Evolutionary conservation across 2,329 filamentous ascomycete genomes (phyloP), one percentile per base, ranked within the genome.

Genomic region (Exophiala dermatitidis): DNA sequence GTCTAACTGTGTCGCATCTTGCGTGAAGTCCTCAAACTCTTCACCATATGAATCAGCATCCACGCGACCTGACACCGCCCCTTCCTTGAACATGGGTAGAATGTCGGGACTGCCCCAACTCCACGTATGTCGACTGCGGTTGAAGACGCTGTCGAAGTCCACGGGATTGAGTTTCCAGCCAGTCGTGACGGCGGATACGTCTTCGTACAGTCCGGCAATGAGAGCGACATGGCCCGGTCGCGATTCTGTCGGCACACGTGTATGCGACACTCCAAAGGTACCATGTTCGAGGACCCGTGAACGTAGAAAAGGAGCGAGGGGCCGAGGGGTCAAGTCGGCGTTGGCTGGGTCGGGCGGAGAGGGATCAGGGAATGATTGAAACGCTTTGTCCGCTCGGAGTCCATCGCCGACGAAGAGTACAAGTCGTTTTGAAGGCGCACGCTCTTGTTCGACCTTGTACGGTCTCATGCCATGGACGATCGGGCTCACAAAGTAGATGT

Each of bases 41-140:
- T 86, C 78, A 6, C 79, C 81, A 66, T 98, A 98, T 54, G 79
- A 88, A 60, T 85, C 85, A n/a, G 88, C 85, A 69, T 96, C 88
- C 1, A 98, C 87, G 58, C 86, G 79, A 5, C 91, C 90, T 0
- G 88, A 86, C 6, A 88, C 83, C 28, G 93, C 91, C n/a, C 93
- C 93, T 53, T 90, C 80, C 67, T 94, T 84, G 67, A 98, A 98
- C 93, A 98, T 98, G 50, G 88, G 88, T 61, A 98, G 72, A 64
- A 98, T 98, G 71, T 98, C 93, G 1, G 93, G 93, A 66, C 90
- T 96, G 1, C 93, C 93, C 93, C 93, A 98, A 69, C 90, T 95
- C 93, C 93, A 98, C 5, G 94, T 98, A 72, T 98, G 94, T 43
- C 85, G 79, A 67, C 91, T 97, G 58, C 88, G 83, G 69, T 98